Conservation (phyloP, 179 eudicot species). For the Nepenthes alata region DNA sequence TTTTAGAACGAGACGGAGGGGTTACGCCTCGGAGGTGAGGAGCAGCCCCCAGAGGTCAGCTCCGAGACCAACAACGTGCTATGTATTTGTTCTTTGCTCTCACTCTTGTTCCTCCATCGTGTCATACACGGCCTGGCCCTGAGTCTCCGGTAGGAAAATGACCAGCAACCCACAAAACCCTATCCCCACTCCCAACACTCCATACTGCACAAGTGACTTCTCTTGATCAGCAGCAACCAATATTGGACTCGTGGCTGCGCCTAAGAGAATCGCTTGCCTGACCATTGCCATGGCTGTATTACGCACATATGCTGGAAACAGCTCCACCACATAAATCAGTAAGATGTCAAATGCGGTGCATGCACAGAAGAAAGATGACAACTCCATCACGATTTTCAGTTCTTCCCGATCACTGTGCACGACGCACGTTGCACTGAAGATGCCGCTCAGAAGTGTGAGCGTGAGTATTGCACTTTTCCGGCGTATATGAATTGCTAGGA, state of each 20-base stretch:
- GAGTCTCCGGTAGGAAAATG: constrained; percentile 42
- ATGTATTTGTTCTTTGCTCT: background rate
- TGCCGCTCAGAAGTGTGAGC: constrained; percentile 27
- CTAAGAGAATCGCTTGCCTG: constrained; percentile 50
- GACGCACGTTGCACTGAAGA: constrained; percentile 29
- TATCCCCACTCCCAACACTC: constrained; percentile 46
- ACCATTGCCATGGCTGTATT: constrained; percentile 61
- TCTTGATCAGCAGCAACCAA: constrained; percentile 35
- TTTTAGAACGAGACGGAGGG: too few species aligned
- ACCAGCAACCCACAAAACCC: constrained; percentile 33
- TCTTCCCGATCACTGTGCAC: constrained; percentile 11
- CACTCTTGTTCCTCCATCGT: constrained; percentile 62
- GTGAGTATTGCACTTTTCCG: constrained; percentile 24
- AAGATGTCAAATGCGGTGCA: constrained; percentile 35
- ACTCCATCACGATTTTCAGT: constrained; percentile 25
- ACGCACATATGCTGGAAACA: constrained; percentile 60
- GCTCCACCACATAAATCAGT: constrained; percentile 42
- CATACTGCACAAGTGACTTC: constrained; percentile 26
- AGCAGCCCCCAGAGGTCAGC: too few species aligned
- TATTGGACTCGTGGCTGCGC: constrained; percentile 42
- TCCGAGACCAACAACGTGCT: too few species aligned
- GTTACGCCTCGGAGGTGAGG: too few species aligned
- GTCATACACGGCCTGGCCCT: constrained; percentile 29
- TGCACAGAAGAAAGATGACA: constrained; percentile 35
- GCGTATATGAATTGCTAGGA: constrained; percentile 24